These are phyloP conservation scores for Linum usitatissimum DNA, from an alignment of 345 rosid genomes.

Conservation along the genomic window DNA sequence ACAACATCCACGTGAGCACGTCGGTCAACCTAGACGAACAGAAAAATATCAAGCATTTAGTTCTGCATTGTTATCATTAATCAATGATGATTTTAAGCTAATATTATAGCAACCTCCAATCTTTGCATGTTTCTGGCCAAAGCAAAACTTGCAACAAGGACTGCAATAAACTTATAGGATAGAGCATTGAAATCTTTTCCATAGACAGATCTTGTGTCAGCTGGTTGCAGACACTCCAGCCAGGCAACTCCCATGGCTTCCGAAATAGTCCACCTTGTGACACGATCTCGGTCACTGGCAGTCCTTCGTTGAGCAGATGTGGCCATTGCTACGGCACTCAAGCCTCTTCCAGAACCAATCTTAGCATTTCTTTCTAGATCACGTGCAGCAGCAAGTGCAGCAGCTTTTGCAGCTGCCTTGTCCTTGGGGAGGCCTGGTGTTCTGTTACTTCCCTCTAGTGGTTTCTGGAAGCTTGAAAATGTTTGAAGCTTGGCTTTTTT, in stretches of 20 bases:
- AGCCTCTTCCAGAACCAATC: conserved; percentile 99
- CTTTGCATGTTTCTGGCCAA: conserved; percentile 96
- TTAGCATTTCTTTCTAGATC: conserved; percentile 96
- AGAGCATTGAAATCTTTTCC: conserved; percentile 95
- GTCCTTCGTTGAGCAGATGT: conserved; percentile 93
- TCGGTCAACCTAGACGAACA: conserved; percentile 69
- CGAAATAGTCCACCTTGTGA: conserved; percentile 75
- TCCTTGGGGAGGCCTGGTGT: conserved; percentile 68
- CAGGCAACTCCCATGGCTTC: conserved; percentile 99
- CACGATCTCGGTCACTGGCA: conserved; percentile 85
- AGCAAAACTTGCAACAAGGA: conserved; percentile 98
- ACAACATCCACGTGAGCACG: conserved; percentile 67
- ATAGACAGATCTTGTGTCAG: conserved; percentile 83
- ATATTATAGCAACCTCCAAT: conserved; percentile 60
- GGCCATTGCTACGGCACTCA: conserved; percentile 99
- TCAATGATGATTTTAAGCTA: conserved; percentile 11
- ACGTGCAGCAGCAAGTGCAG: conserved; percentile 98
- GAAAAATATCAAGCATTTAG: conserved; percentile 10
- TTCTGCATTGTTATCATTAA: conserved; percentile 7
- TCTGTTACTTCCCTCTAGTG: conserved; percentile 48
- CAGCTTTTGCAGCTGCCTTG: conserved; percentile 96
- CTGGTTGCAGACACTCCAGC: conserved; percentile 97
- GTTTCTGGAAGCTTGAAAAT: conserved; percentile 90
- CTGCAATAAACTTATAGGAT: conserved; percentile 87
- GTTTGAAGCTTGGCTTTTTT: conserved; percentile 61